phyloP scores from a whole-genome alignment of 116 monocot species.

The Zostera marina region DNA sequence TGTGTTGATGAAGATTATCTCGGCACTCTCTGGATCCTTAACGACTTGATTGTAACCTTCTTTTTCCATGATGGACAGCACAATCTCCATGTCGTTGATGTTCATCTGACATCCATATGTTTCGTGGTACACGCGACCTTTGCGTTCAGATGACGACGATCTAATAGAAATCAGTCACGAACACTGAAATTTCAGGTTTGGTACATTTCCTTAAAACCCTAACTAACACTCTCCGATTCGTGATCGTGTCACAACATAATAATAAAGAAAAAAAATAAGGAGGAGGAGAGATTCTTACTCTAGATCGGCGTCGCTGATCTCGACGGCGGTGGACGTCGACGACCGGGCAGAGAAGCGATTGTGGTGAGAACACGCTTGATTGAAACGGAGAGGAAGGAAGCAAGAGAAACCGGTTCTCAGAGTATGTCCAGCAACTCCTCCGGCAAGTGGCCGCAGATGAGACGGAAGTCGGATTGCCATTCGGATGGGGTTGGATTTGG shows the following conservation, averaged over 20 bases:
- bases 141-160: slow-evolving; percentile 17
- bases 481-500: background rate
- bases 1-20: slow-evolving; percentile 93
- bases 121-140: slow-evolving; percentile 90
- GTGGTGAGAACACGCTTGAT: background rate
- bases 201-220: background rate
- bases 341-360: background rate
- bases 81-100: slow-evolving; percentile 98
- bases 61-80: slow-evolving; percentile 86
- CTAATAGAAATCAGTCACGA: slow-evolving; percentile 18
- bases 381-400: background rate
- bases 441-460: background rate
- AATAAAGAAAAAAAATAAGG: background rate
- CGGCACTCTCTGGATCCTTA: slow-evolving; percentile 67
- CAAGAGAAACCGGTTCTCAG: background rate
- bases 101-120: slow-evolving; percentile 99
- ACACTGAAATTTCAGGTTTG: background rate
- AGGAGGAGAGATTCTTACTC: background rate
- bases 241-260: background rate
- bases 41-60: slow-evolving; percentile 62
- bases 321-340: slow-evolving; percentile 2
- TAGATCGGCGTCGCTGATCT: background rate
- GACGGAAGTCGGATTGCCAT: background rate
- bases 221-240: background rate
- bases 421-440: background rate